Base-by-base conservation (phyloP, 805 yeast species). In the Teunomyces cretensis region DNA sequence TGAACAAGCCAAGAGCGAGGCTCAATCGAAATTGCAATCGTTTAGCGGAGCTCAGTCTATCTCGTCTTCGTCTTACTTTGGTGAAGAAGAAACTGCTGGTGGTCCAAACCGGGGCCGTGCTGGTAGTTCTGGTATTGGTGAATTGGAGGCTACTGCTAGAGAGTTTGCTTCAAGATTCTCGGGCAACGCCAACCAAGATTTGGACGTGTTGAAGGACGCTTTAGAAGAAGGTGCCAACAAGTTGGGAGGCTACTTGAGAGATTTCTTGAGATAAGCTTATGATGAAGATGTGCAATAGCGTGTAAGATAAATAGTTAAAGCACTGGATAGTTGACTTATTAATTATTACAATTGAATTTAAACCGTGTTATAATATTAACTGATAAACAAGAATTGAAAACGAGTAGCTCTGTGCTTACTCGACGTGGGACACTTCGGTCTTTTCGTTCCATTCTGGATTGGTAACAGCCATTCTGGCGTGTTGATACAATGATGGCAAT, bases 181-280 rank as follows among this genome's bases (percentile, higher is more conserved):
- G 43, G 82, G 84, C 41, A 82, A 85, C 46, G 84, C 92, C n/a
- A 84, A 83, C 55, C 96, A 94, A 58, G 99, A 94, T 66, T 72
- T 94, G 61, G 89, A 86, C 40, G 89, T 84, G 46, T 70, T 94
- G 60, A 90, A 88, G 70, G 96, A 88, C 65, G 97, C 90, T 12
- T 77, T 94, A 51, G 98, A 92, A 67, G 87, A 82, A 53, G 98
- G 98, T 47, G 98, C 97, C 17, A 86, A 84, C 60, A 90, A 88
- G 67, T 73, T 92, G 45, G 88, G 95, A 24, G 86, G 84, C 24
- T 83, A 86, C 61, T 74, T 94, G 71, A 81, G 98, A 58, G 97
- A 92, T 61, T 89, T 88, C 58, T 71, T 92, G 62, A 80, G 84
- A 49, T 70, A 52, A 41, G 5, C 33, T 32, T 30, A 15, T 12